phyloP scores from a whole-genome alignment of 805 yeast genomes.

The Ogataea ramenticola region DNA sequence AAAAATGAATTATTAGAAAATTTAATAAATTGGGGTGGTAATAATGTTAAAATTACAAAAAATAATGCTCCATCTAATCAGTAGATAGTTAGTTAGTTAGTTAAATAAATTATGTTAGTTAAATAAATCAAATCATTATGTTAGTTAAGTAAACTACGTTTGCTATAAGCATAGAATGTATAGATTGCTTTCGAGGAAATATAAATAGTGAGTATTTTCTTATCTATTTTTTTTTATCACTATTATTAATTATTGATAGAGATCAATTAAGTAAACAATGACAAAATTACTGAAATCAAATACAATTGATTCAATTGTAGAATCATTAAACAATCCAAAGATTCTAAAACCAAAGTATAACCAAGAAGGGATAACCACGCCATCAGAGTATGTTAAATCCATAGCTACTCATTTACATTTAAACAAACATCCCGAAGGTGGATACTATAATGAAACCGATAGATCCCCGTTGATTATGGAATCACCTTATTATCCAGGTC shows the following conservation, averaged over 20 bases:
- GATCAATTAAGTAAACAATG: no score
- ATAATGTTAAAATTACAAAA: slow-evolving; percentile 40
- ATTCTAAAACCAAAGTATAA: slow-evolving; percentile 18
- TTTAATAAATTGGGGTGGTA: slow-evolving; percentile 59
- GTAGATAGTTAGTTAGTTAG: no score
- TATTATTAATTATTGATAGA: no score
- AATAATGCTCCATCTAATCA: slow-evolving; percentile 52
- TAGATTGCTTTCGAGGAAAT: no score
- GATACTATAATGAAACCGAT: slow-evolving; percentile 51
- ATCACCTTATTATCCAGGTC: slow-evolving; percentile 30
- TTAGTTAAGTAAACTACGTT: no score
- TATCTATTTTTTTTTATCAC: background rate
- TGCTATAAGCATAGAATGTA: no score
- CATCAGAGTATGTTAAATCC: slow-evolving; percentile 17
- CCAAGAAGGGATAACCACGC: slow-evolving; percentile 6
- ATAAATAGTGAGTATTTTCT: background rate
- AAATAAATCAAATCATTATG: no score
- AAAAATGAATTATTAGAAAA: slow-evolving; percentile 43
- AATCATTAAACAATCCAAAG: slow-evolving; percentile 5
- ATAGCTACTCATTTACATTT: slow-evolving; percentile 30
- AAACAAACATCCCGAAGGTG: slow-evolving; percentile 47
- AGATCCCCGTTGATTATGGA: slow-evolving; percentile 38
- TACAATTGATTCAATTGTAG: slow-evolving; percentile 18
- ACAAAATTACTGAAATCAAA: slow-evolving; percentile 6
- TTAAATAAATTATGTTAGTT: no score